Conservation (phyloP, 108 stramenopile genomes). For the Pseudonitzschia delicatissima region DNA sequence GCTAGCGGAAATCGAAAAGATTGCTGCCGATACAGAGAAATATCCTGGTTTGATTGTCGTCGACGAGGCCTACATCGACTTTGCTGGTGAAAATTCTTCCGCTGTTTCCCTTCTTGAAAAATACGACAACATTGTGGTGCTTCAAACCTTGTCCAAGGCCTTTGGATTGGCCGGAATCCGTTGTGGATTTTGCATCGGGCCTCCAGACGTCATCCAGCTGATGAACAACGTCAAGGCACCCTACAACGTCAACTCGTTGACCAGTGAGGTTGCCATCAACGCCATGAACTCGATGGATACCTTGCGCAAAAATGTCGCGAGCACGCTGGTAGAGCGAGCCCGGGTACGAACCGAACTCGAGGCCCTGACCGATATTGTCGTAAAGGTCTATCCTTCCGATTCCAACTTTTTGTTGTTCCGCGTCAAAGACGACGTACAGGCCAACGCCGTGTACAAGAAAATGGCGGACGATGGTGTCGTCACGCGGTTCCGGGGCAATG, state of each 20-base stretch:
- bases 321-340: constrained; percentile 58
- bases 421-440: constrained; percentile 49
- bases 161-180: constrained; percentile 96
- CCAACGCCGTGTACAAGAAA: constrained; percentile 81
- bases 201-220: constrained; percentile 83
- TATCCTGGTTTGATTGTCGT: constrained; percentile 85
- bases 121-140: constrained; percentile 83
- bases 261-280: constrained; percentile 78
- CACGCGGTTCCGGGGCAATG: constrained; percentile 89
- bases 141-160: constrained; percentile 95
- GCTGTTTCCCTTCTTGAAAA: constrained; percentile 58
- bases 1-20: constrained; percentile 55
- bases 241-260: constrained; percentile 92
- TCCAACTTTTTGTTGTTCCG: constrained; percentile 90
- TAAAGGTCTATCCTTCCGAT: constrained; percentile 77
- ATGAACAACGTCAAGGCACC: constrained; percentile 98
- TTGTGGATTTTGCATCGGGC: constrained; percentile 90
- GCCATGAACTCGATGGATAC: constrained; percentile 58
- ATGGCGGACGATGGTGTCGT: constrained; percentile 92
- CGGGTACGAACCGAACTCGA: constrained; percentile 53
- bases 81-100: constrained; percentile 38
- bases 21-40: constrained; percentile 40
- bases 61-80: constrained; percentile 97
- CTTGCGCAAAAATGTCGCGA: constrained; percentile 61
- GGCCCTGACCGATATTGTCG: constrained; percentile 63